A percentile compares a stretch with the other conserved stretches of the same genome.
phyloP scores from a whole-genome alignment of 1,284 basidiomycete species.

The Melanopsichium pennsylvanicum region DNA sequence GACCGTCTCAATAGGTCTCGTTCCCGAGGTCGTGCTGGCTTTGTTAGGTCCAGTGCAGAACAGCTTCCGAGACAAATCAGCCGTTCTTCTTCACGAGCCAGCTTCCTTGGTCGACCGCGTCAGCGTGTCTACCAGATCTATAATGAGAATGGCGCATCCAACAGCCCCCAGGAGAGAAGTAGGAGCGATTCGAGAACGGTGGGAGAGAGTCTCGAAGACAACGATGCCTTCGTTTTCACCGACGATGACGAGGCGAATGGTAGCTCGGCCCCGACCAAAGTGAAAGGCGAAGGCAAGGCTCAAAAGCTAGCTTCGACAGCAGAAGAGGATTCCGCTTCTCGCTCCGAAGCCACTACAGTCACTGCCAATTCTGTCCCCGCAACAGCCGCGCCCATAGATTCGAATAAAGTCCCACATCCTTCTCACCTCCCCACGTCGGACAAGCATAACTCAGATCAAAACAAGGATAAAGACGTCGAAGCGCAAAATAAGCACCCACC shows the following conservation, averaged over 20 bases:
- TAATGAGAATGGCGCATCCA: not conserved
- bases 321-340: constrained; percentile 8
- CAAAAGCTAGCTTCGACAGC: constrained; percentile 13
- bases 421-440: not conserved
- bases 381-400: constrained; percentile 7
- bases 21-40: constrained; percentile 21
- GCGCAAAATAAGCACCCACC: constrained; percentile 14
- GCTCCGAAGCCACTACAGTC: constrained; percentile 11
- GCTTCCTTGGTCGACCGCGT: constrained; percentile 37
- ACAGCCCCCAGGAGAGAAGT: constrained; percentile 4
- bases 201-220: constrained; percentile 25
- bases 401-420: not conserved
- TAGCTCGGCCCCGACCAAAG: not conserved
- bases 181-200: constrained; percentile 38
- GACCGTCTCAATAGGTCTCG: constrained; percentile 19
- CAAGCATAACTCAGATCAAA: not conserved
- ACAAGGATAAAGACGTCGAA: constrained; percentile 27
- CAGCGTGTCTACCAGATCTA: constrained; percentile 40
- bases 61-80: constrained; percentile 10
- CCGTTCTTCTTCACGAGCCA: constrained; percentile 34
- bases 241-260: constrained; percentile 12
- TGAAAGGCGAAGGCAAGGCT: not conserved
- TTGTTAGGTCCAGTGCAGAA: constrained; percentile 14
- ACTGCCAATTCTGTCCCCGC: not conserved
- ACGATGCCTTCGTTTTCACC: constrained; percentile 33